These are phyloP conservation scores for Aegilops bicornis DNA, from an alignment of 176 grass and related monocot species.

Conservation along the genomic window DNA sequence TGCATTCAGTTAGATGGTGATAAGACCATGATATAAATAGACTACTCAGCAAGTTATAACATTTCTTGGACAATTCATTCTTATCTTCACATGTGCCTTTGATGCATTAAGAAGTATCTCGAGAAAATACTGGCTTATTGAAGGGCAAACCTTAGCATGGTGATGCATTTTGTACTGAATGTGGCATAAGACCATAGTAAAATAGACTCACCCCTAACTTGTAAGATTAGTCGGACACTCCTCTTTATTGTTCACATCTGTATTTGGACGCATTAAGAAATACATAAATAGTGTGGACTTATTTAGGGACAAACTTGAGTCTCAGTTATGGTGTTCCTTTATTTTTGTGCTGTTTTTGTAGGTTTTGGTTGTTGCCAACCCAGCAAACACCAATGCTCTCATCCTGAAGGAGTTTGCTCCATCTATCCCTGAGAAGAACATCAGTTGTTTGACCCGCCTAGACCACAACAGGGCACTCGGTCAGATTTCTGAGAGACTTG, in stretches of 20 bases:
- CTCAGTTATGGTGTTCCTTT: constrained; percentile 1
- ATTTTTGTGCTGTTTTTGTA: constrained; percentile 30
- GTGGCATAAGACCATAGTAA: background rate
- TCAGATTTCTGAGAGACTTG: constrained; percentile 78
- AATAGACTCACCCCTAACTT: background rate
- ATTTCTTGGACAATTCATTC: background rate
- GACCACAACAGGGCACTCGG: constrained; percentile 96
- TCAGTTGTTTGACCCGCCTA: constrained; percentile 91
- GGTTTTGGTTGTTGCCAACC: constrained; percentile 97
- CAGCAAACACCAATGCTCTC: constrained; percentile 96
- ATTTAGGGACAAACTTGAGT: background rate
- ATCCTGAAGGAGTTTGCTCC: constrained; percentile 98
- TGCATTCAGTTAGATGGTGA: background rate
- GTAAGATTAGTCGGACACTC: background rate
- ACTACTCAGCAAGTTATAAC: background rate
- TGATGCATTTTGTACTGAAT: background rate
- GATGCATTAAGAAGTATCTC: background rate
- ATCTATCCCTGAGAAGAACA: constrained; percentile 91
- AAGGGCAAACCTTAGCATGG: background rate
- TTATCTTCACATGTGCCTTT: background rate
- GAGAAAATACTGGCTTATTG: background rate
- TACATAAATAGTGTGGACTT: background rate
- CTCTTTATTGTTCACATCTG: background rate
- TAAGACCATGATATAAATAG: background rate
- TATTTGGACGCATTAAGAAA: background rate